Evolutionary conservation across 345 rosid species (phyloP), one percentile per base, ranked within the genome.

Genomic region (Arabidopsis arenosa): DNA sequence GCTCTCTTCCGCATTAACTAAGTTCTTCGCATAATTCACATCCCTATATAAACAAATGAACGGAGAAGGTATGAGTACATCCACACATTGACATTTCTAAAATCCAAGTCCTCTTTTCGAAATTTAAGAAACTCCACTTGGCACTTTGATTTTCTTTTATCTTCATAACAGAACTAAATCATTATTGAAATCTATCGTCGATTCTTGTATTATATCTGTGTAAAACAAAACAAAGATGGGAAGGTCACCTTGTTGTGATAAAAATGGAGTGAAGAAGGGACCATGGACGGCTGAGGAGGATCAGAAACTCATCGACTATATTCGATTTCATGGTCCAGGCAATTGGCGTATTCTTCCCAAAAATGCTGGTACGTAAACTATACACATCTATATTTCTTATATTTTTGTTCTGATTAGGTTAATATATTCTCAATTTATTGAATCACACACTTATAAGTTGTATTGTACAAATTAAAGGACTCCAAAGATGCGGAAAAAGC

Each of bases 401-500:
- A 4, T 2, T 47, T 64, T 40, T 73, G 47, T 12, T 15, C 8
- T 48, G 3, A 37, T 21, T 21, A 23, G 30, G 17, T 21, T 5
- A 3, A 28, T 28, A 32, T 15, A 5, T 39, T 35, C 35, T 55
- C 33, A 5, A 12, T 56, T 26, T 44, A 60, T 21, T 75, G 69
- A 45, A 41, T 18, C 70, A 30, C 12, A 70, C 74, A 9, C 30
- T 54, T 40, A 67, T 69, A 35, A 40, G 10, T 40, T 7, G 15
- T 68, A 40, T 60, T n/a, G 11, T 58, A 39, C 21, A 11, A 61
- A 70, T 39, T 70, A 60, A 44, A 94, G 98, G 93, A 52, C 96
- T 95, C 30, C 86, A 90, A 79, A 86, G 99, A 75, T 95, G 99
- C 39, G 99, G 99, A 32, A 95, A 95, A 86, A 95, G 99, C 53